Evolutionary conservation across 129 eudicot species (phyloP), one percentile per base, ranked within the genome.

Genomic region (Ambrosia artemisiifolia): DNA sequence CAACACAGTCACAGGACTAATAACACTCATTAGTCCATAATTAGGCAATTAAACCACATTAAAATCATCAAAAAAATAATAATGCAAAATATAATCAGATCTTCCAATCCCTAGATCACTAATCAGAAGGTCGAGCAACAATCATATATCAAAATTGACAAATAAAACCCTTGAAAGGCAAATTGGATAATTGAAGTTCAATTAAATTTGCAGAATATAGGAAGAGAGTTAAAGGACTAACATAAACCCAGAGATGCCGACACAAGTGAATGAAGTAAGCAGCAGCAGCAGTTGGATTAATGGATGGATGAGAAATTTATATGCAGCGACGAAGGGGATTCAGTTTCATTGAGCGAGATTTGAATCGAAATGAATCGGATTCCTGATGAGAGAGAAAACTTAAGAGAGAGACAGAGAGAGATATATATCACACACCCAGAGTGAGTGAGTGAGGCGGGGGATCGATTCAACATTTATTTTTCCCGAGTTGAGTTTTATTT

Each of bases 401-500:
- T 78, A 70, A 84, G 77, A 83, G 78, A 77, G 55, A 74, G 65
- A 3, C 6, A 38, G 44, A 10, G 34, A 68, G 43, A 38, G 8
- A 38, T 38, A 38, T 38, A 71, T 54, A 74, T 46, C 49, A 67
- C 65, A 78, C 40, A 50, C 48, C 44, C 68, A 18, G 69, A 36
- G 78, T 38, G 83, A 63, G 79, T 13, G 69, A 36, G 78, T 38
- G 83, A 63, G 79, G 89, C 86, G 86, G 89, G 86, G 79, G 83
- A 74, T 65, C 75, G 82, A 81, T 85, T 85, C 83, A 75, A 83
- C 71, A 79, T 83, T 71, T 83, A 65, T 54, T 61, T 65, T 71
- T 20, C 35, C 38, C 7, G 28, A 24, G 63, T 35, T 62, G 38
- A 35, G 2, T 35, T 36, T 36, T 36, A 36, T 36, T 36, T 0